Evolutionary conservation across 441 rosid species (phyloP).

Genomic region (Aquilaria agallochum): DNA sequence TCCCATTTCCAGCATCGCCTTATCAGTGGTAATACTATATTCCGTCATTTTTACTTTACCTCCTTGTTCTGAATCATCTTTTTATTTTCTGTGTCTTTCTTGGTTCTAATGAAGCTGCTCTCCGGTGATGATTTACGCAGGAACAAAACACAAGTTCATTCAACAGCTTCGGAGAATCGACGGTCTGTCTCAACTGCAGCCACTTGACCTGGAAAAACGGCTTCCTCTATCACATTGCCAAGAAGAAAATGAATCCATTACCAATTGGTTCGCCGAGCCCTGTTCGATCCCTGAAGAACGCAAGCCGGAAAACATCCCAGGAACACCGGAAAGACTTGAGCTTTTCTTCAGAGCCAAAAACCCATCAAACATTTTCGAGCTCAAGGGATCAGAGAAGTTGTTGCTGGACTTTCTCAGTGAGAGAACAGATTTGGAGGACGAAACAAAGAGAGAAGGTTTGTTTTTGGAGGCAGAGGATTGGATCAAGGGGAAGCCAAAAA

Average conservation of each 20-base stretch:
- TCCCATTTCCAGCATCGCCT: constrained; percentile 30
- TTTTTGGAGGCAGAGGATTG: constrained; percentile 46
- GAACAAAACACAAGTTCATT: constrained; percentile 26
- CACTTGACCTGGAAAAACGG: constrained; percentile 43
- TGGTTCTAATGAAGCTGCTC: background rate
- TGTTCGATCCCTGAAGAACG: constrained; percentile 1
- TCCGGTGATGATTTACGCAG: constrained; percentile 16
- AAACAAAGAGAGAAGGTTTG: constrained; percentile 7
- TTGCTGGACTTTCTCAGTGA: constrained; percentile 43
- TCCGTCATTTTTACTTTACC: background rate
- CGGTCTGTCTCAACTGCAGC: constrained; percentile 31
- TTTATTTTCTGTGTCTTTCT: background rate
- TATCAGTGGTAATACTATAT: constrained; percentile 26
- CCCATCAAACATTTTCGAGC: constrained; percentile 1
- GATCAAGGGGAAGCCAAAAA: constrained; percentile 41
- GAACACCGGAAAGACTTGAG: constrained; percentile 22
- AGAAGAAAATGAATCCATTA: constrained; percentile 2
- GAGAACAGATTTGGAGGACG: constrained; percentile 15
- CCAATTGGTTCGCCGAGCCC: background rate
- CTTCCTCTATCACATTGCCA: constrained; percentile 24
- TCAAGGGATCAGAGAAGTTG: constrained; percentile 21
- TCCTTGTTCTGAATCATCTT: background rate
- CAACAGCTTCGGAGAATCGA: constrained; percentile 26
- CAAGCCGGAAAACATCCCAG: constrained; percentile 6
- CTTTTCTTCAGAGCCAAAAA: constrained; percentile 9